Percentiles rank a stretch among this genome's conserved stretches.
These are phyloP conservation scores for Lichtheimia ramosa DNA, from an alignment of 371 early-diverging fungal species.

Conservation along the genomic window DNA sequence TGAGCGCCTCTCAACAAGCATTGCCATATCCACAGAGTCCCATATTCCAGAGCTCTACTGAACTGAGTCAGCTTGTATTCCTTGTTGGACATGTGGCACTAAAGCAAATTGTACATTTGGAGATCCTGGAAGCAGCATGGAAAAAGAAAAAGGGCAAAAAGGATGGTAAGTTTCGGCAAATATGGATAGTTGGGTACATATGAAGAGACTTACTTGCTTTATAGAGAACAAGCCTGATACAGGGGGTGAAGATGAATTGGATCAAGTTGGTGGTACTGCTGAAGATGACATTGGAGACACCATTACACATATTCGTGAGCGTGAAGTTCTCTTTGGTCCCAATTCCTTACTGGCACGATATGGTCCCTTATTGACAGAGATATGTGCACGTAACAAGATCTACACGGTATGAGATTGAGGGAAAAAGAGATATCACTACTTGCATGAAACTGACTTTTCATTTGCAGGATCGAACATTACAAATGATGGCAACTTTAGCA, in stretches of 20 bases:
- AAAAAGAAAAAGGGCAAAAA: constrained; percentile 66
- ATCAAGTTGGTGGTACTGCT: constrained; percentile 87
- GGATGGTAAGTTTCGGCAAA: constrained; percentile 16
- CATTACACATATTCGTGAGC: constrained; percentile 82
- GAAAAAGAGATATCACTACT: background rate
- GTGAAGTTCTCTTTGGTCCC: constrained; percentile 83
- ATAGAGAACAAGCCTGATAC: background rate
- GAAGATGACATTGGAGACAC: constrained; percentile 96
- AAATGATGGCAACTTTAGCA: constrained; percentile 81
- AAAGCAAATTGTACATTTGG: constrained; percentile 93
- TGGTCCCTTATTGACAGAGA: constrained; percentile 79
- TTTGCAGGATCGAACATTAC: constrained; percentile 68
- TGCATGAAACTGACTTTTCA: no score
- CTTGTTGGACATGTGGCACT: constrained; percentile 94
- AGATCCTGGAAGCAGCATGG: constrained; percentile 85
- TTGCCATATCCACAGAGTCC: constrained; percentile 27
- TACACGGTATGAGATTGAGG: constrained; percentile 70
- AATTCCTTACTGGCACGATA: constrained; percentile 76
- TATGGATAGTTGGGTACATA: no score
- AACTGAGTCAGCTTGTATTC: constrained; percentile 84
- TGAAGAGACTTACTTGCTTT: no score
- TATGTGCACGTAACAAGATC: constrained; percentile 78
- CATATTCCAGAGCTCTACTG: constrained; percentile 58
- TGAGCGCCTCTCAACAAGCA: constrained; percentile 25
- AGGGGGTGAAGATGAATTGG: constrained; percentile 74